These are phyloP conservation scores for Alternaria infectoria DNA, from an alignment of 2,329 filamentous ascomycete species.

Conservation along the genomic window DNA sequence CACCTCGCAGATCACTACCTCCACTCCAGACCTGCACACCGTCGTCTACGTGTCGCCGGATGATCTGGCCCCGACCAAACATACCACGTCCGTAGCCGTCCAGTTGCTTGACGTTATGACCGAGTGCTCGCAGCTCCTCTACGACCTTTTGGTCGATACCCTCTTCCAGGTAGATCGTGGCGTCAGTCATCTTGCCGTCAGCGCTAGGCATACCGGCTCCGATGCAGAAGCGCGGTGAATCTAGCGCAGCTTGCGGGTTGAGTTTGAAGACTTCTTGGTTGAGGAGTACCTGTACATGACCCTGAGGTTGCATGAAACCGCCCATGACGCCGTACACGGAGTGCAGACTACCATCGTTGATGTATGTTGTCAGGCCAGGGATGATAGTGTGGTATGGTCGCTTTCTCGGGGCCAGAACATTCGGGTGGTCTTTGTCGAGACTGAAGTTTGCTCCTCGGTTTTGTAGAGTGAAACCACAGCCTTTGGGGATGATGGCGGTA, in stretches of 20 bases:
- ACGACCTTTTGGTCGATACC: slow-evolving; percentile 74
- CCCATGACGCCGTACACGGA: slow-evolving; percentile 96
- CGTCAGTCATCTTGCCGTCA: slow-evolving; percentile 62
- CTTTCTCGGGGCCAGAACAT: slow-evolving; percentile 79
- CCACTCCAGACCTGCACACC: slow-evolving; percentile 79
- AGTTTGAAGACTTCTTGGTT: slow-evolving; percentile 85
- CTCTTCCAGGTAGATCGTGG: slow-evolving; percentile 79
- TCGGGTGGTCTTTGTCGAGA: slow-evolving; percentile 74
- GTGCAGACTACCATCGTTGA: slow-evolving; percentile 74
- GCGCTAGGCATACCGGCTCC: slow-evolving; percentile 72
- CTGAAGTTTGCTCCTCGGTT: slow-evolving; percentile 91
- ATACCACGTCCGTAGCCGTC: slow-evolving; percentile 68
- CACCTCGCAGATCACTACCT: slow-evolving; percentile 85
- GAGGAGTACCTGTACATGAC: slow-evolving; percentile 89
- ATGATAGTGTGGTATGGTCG: slow-evolving; percentile 98
- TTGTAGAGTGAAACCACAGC: slow-evolving; percentile 91
- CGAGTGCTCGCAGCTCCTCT: slow-evolving; percentile 69
- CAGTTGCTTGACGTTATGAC: slow-evolving; percentile 75
- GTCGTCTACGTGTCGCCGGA: slow-evolving; percentile 79
- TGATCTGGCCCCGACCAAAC: slow-evolving; percentile 89
- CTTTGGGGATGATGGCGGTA: slow-evolving; percentile 80
- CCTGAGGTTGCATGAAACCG: slow-evolving; percentile 97
- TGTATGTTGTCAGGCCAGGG: slow-evolving; percentile 84
- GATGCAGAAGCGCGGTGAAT: slow-evolving; percentile 90
- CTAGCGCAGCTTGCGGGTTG: slow-evolving; percentile 85